Conservation (phyloP, 345 rosid species). For the Gossypium rotundifolium region DNA sequence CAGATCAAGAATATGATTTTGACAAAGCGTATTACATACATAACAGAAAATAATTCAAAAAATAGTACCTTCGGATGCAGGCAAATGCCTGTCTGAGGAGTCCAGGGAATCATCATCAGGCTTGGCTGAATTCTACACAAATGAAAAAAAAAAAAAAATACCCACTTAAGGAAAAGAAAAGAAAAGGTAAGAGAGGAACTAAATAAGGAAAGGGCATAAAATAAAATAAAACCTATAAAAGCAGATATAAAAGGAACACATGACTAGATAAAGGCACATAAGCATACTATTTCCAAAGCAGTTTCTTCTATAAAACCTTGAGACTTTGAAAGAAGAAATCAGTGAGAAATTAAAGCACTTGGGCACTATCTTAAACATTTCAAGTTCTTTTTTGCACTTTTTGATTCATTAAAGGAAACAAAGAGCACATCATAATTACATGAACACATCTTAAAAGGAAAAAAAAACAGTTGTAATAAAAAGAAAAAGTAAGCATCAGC, state of each 20-base stretch:
- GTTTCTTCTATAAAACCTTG: background rate
- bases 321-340: background rate
- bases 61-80: constrained; percentile 40
- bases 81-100: constrained; percentile 23
- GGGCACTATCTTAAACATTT: background rate
- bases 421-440: background rate
- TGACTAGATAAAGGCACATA: background rate
- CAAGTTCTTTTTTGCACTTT: background rate
- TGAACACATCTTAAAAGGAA: background rate
- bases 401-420: background rate
- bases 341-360: background rate
- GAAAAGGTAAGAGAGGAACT: background rate
- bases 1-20: background rate
- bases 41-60: constrained; percentile 8
- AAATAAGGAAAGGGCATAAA: background rate
- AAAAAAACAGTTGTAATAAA: too few relatives aligned
- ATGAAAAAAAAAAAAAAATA: constrained; percentile 11
- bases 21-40: background rate
- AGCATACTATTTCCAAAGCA: background rate
- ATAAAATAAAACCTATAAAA: too few relatives aligned
- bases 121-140: constrained; percentile 37
- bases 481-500: too few relatives aligned
- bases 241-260: background rate
- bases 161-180: background rate
- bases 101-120: constrained; percentile 31